These are phyloP conservation scores for Podospora appendiculata DNA, from an alignment of 495 filamentous ascomycete species.

Conservation along the genomic window DNA sequence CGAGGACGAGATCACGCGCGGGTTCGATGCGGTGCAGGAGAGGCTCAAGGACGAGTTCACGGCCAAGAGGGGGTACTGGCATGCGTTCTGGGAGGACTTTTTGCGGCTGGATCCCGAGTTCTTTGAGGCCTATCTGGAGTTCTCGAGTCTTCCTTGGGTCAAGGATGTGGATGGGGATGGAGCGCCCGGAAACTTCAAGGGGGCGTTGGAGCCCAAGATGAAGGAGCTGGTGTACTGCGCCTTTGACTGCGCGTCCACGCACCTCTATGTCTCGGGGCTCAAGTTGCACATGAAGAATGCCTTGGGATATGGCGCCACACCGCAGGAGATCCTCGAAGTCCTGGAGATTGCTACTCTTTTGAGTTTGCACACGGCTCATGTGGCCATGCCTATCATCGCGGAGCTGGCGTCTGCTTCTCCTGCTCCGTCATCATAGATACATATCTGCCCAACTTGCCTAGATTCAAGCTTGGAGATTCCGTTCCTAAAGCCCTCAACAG, in stretches of 20 bases:
- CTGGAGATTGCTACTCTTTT: conserved; percentile 35
- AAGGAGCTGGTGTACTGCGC: conserved; percentile 40
- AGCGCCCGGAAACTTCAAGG: neutral
- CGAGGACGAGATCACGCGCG: conserved; percentile 13
- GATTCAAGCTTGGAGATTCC: too few relatives aligned
- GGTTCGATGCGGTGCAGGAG: conserved; percentile 19
- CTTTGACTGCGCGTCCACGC: conserved; percentile 35
- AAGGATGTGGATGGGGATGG: conserved; percentile 11
- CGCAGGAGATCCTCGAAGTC: conserved; percentile 37
- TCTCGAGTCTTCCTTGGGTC: conserved; percentile 28
- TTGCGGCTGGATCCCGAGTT: conserved; percentile 34
- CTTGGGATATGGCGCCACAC: conserved; percentile 31
- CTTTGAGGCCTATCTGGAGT: conserved; percentile 36
- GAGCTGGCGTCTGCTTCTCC: conserved; percentile 5
- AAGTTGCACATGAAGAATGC: conserved; percentile 41
- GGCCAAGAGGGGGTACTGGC: conserved; percentile 36
- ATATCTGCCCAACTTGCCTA: too few relatives aligned
- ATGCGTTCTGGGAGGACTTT: conserved; percentile 36
- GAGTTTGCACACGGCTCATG: conserved; percentile 29
- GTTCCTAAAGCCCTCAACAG: too few relatives aligned
- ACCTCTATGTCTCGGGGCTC: conserved; percentile 34
- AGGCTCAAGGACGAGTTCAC: conserved; percentile 22
- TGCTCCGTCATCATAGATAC: too few relatives aligned
- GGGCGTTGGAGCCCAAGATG: conserved; percentile 30
- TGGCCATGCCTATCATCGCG: conserved; percentile 22